Base-by-base conservation (phyloP, 2,329 filamentous ascomycete genomes). In the Trichoderma breve region DNA sequence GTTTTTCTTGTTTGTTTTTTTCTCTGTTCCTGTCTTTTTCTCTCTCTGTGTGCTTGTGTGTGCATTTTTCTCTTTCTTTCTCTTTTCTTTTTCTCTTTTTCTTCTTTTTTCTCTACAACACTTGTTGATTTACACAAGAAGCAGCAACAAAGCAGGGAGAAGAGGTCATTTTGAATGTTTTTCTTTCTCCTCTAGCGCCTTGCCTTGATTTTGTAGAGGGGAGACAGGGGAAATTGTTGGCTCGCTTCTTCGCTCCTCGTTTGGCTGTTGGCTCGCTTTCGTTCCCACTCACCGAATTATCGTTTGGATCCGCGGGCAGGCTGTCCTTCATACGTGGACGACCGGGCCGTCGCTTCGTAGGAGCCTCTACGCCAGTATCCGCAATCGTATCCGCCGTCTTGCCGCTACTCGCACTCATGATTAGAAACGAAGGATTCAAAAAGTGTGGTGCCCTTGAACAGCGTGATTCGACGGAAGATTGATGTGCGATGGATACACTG, bases 241-340 rank as follows among this genome's bases (percentile, higher is more conserved):
- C 15, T 47, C 57, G 28, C 28, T 21, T 34, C 4, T 34, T 60
- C 18, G 18, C 18, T 60, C 28, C 57, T 34, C 28, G 28, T 34
- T 15, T 39, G 14, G 51, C 32, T 12, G 47, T 53, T 24, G 47
- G 47, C 47, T 53, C 47, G 47, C 30, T 58, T n/a, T 53, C 6
- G 24, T n/a, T 32, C 34, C 21, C 18, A 53, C 70, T 26, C 39
- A 72, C 70, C 36, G 70, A 69, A 11, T 60, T 67, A 28, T 70
- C 70, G 26, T 72, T 70, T 24, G 65, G 32, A 58, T 70, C 70
- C 24, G 57, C 36, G 6, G 57, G 55, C 39, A 72, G 26, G 47
- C 55, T 65, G 43, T 72, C 70, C 15, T 72, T 69, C 55, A 72
- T 67, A 14, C 70, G 70, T 18, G 70, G 70, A 32, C 70, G 70